Percentiles rank a stretch among this genome's conserved stretches.
Evolutionary conservation across 208 protist species (phyloP).

Genomic region (Leptomonas pyrrhocoris): DNA sequence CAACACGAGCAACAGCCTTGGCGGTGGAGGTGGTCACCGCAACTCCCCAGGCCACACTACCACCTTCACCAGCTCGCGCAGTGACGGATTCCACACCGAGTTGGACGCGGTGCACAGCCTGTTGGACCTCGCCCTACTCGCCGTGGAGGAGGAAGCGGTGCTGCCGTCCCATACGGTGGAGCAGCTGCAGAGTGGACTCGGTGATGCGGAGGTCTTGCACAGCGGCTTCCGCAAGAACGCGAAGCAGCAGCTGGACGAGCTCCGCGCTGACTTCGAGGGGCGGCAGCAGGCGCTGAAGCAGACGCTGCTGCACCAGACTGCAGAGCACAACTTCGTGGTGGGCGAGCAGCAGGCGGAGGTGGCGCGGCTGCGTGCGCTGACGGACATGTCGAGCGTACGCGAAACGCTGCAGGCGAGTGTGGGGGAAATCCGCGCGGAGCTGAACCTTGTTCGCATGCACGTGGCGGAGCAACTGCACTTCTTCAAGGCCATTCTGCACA

Average conservation of each 20-base stretch:
- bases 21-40: neutral
- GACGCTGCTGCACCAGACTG: constrained; percentile 43
- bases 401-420: constrained; percentile 40
- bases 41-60: neutral
- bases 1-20: constrained; percentile 2
- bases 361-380: constrained; percentile 53
- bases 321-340: constrained; percentile 51
- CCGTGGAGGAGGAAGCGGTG: constrained; percentile 79
- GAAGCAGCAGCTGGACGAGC: constrained; percentile 38
- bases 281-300: constrained; percentile 63
- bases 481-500: constrained; percentile 52
- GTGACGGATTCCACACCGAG: constrained; percentile 6
- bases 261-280: constrained; percentile 58
- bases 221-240: constrained; percentile 32
- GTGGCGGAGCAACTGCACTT: constrained; percentile 55
- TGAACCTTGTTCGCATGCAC: constrained; percentile 39
- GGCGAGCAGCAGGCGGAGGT: constrained; percentile 71
- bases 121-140: constrained; percentile 82
- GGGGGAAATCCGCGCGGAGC: constrained; percentile 45
- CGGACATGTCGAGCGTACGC: constrained; percentile 56
- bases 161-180: constrained; percentile 32
- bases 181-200: constrained; percentile 14
- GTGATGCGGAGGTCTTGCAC: constrained; percentile 31
- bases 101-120: constrained; percentile 77
- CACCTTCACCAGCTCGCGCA: neutral